Base-by-base conservation (phyloP, 2,329 filamentous ascomycete species). In the Ilyonectria destructans region DNA sequence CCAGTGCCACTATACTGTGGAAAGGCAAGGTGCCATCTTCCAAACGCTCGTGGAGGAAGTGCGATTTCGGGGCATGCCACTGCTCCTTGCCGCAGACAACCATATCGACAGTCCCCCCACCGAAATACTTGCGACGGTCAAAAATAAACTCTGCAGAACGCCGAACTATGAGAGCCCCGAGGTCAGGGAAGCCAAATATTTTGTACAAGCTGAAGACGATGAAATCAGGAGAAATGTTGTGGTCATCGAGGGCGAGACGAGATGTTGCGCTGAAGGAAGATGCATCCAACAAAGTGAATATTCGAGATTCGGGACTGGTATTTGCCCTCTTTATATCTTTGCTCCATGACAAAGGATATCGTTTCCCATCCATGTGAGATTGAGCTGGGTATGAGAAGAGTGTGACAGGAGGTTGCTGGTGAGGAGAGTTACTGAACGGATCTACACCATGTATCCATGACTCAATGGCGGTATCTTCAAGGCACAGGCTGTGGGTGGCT, bases 141-240 rank as follows among this genome's bases (percentile, higher is more conserved):
- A 97, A 90, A 3, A 92, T 78, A 45, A 86, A 79, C 7, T 88
- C 89, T 13, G 93, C 89, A 35, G 89, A 86, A 73, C 93, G 95
- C 48, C 92, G 90, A 13, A 98, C 90, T 33, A 98, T 90, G 65
- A 99, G 82, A 1, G 91, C 95, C 2, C 96, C 96, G 2, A 98
- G 85, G 78, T 98, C 94, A 0, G 96, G 96, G 71, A 98, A 98
- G 1, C 96, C 96, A 79, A 98, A 98, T n/a, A 98, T 95, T 80
- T 98, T 99, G 83, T 98, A 97, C 71, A 98, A 90, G 80, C 95
- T 98, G 48, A 98, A 77, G 0, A 94, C 92, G 0, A 90, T 92
- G 72, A 98, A 98, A 79, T 98, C 96, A 1, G 96, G 93, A 0
- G 92, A 90, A 1, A 82, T 78, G 0, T 84, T 82, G 0, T 86